Percentiles rank a stretch among this genome's conserved stretches.
Conservation (phyloP, 1,284 basidiomycete genomes). For the Cryptococcus sp. region DNA sequence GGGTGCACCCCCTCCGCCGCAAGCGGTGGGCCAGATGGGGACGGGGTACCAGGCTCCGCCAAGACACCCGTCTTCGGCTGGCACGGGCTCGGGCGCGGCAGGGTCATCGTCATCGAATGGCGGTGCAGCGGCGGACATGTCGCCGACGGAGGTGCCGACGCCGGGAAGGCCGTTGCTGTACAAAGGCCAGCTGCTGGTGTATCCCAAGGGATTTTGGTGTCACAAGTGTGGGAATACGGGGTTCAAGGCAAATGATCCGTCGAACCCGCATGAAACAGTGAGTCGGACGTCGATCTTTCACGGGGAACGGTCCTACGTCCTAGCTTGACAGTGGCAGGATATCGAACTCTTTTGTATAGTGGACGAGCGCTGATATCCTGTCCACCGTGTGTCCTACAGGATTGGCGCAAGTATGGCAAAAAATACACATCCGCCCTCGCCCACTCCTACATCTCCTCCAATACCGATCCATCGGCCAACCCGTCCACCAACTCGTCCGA, state of each 20-base stretch:
- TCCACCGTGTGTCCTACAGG: slow-evolving; percentile 18
- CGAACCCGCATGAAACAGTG: slow-evolving; percentile 37
- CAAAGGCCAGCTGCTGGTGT: slow-evolving; percentile 43
- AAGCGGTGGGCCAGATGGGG: not conserved
- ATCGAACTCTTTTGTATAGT: not conserved
- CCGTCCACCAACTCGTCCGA: slow-evolving; percentile 23
- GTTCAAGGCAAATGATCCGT: slow-evolving; percentile 45
- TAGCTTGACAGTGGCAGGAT: too few species aligned
- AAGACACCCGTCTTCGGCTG: slow-evolving; percentile 12
- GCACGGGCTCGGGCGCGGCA: not conserved
- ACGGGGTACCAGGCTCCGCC: slow-evolving; percentile 8
- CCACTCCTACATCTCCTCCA: slow-evolving; percentile 31
- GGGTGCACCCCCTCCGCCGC: not conserved
- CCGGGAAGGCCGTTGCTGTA: slow-evolving; percentile 45
- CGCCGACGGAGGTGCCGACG: slow-evolving; percentile 40
- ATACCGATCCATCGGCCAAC: slow-evolving; percentile 20
- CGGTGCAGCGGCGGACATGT: slow-evolving; percentile 15
- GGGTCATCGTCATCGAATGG: not conserved
- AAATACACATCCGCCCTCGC: slow-evolving; percentile 42
- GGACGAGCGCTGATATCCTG: not conserved
- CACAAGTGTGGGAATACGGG: slow-evolving; percentile 49
- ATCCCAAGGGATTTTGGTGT: slow-evolving; percentile 42
- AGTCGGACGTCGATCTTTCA: slow-evolving; percentile 3
- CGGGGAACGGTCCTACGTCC: not conserved
- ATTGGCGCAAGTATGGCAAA: slow-evolving; percentile 49